Evolutionary conservation across 805 yeast genomes (phyloP).

Genomic region (Candida namnaoensis): DNA sequence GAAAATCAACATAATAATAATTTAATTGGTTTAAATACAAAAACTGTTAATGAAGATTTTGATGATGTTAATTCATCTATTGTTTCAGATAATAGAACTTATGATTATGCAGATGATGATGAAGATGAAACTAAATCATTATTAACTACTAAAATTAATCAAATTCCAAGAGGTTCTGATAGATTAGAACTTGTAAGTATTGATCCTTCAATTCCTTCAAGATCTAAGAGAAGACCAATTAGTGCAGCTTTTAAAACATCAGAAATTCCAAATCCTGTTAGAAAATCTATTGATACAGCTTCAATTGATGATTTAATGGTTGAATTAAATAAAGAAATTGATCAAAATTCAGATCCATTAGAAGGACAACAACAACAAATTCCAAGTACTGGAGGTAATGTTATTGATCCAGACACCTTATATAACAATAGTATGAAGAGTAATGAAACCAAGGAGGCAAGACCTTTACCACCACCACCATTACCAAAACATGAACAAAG

Average conservation of each 20-base stretch:
- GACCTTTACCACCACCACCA: slow-evolving; percentile 21
- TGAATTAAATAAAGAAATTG: slow-evolving; percentile 6
- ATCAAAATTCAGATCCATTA: background rate
- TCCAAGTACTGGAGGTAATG: background rate
- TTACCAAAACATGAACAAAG: slow-evolving; percentile 14
- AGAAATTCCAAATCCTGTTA: background rate
- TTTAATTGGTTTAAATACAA: too few species aligned
- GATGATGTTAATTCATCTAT: background rate
- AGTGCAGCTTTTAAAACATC: slow-evolving; percentile 5
- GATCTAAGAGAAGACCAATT: slow-evolving; percentile 20
- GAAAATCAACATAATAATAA: background rate
- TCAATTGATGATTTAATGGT: slow-evolving; percentile 7
- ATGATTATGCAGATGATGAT: background rate
- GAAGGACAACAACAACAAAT: too few species aligned
- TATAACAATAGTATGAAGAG: too few species aligned
- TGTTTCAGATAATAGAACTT: background rate
- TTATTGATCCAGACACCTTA: background rate
- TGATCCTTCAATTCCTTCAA: slow-evolving; percentile 16
- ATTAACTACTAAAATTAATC: slow-evolving; percentile 8
- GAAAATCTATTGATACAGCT: slow-evolving; percentile 2
- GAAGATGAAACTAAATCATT: slow-evolving; percentile 5
- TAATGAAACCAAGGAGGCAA: slow-evolving; percentile 1
- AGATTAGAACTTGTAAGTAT: slow-evolving; percentile 6
- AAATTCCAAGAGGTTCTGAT: slow-evolving; percentile 3
- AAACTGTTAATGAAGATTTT: too few species aligned